Evolutionary conservation across 2,329 filamentous ascomycete genomes (phyloP).

Genomic region (Epichloe baconii): DNA sequence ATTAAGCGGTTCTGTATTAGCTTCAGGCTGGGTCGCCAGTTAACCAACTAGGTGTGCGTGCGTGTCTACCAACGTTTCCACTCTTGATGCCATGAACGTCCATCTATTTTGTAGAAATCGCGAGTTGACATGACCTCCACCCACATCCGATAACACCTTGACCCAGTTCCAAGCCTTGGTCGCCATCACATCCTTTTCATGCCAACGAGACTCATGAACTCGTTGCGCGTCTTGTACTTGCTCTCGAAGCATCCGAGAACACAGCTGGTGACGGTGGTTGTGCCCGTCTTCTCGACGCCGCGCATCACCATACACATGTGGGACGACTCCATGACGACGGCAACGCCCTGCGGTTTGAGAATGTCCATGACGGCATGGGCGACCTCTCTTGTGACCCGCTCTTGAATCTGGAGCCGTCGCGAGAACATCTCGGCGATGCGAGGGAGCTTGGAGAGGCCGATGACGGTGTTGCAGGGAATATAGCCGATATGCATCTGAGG

Average conservation of each 20-base stretch:
- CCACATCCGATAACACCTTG: no score
- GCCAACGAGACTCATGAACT: conserved; percentile 74
- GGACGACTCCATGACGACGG: conserved; percentile 92
- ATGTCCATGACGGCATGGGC: conserved; percentile 92
- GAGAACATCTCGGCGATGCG: conserved; percentile 96
- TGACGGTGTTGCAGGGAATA: conserved; percentile 80
- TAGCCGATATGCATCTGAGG: conserved; percentile 94
- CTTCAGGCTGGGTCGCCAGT: no score
- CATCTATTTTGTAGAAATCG: no score
- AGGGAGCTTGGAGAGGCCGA: conserved; percentile 90
- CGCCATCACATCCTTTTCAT: no score
- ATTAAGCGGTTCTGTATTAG: no score
- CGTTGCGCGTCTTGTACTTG: conserved; percentile 85
- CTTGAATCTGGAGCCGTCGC: conserved; percentile 86
- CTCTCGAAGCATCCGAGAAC: conserved; percentile 93
- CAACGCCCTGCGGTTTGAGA: conserved; percentile 84
- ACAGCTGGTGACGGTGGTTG: conserved; percentile 90
- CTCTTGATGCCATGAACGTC: no score
- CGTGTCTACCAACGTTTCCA: no score
- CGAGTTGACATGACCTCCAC: no score
- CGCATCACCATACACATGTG: conserved; percentile 99
- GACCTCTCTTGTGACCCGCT: conserved; percentile 90
- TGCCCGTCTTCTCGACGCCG: conserved; percentile 80
- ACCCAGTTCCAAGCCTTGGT: no score
- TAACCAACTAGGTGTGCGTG: no score